A percentile compares a stretch with the other conserved stretches of the same genome.
Evolutionary conservation across 306 rosid species (phyloP).

Genomic region (Fragaria nilgerrensis): DNA sequence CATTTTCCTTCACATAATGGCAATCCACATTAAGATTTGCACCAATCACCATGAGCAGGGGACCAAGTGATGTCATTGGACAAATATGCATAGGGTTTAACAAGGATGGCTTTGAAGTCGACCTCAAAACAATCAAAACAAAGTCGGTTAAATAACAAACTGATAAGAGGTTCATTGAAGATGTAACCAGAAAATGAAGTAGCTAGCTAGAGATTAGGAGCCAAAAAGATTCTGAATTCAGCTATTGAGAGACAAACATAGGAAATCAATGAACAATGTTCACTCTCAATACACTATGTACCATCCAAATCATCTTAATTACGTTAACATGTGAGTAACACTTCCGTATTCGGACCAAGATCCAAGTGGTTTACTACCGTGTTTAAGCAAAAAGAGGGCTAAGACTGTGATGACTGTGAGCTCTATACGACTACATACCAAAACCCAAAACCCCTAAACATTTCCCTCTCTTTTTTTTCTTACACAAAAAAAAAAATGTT

Average conservation of each 20-base stretch:
- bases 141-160: not conserved
- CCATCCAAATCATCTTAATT: no score
- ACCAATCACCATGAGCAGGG: not conserved
- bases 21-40: not conserved
- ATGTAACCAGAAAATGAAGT: not conserved
- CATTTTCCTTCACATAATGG: not conserved
- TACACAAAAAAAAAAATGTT: conserved; percentile 42
- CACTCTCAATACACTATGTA: no score
- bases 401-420: no score
- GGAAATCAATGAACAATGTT: no score
- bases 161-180: not conserved
- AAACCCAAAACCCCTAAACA: not conserved
- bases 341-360: no score
- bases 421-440: no score
- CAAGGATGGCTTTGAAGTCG: not conserved
- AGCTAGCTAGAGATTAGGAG: no score
- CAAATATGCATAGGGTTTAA: not conserved
- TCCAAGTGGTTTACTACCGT: no score
- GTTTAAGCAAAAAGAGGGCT: no score
- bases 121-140: not conserved
- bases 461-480: conserved; percentile 30
- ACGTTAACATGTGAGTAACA: no score
- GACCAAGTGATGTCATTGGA: not conserved
- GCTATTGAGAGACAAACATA: no score
- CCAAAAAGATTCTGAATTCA: no score